These are phyloP conservation scores for Sistotremastrum niveocremeum DNA, from an alignment of 768 basidiomycete genomes.

Conservation along the genomic window DNA sequence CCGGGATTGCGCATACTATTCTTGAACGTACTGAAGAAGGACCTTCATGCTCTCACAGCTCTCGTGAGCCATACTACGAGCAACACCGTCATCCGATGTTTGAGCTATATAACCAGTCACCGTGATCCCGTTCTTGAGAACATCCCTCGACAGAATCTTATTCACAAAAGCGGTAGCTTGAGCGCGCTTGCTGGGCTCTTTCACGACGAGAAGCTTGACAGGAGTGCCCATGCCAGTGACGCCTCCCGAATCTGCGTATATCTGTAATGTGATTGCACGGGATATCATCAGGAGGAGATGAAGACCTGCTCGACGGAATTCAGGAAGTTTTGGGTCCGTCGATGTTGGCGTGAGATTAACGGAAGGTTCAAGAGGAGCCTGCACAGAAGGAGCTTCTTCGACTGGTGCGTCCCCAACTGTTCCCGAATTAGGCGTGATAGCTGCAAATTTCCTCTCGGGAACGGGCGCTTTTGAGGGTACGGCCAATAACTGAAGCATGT, in stretches of 20 bases:
- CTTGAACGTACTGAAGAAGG: too few species aligned
- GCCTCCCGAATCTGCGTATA: constrained; percentile 27
- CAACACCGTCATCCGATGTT: constrained; percentile 60
- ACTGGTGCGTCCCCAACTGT: too few species aligned
- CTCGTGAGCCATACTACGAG: constrained; percentile 67
- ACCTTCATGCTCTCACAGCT: constrained; percentile 25
- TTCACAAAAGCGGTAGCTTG: neutral
- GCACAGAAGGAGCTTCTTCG: too few species aligned
- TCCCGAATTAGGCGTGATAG: too few species aligned
- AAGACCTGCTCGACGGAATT: constrained; percentile 75
- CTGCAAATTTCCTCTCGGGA: too few species aligned
- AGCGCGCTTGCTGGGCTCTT: neutral
- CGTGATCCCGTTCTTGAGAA: constrained; percentile 37
- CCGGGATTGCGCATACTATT: too few species aligned
- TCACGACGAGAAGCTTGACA: too few species aligned
- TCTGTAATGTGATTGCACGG: constrained; percentile 38
- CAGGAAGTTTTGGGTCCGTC: constrained; percentile 52
- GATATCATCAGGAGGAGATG: constrained; percentile 64
- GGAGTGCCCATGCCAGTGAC: neutral
- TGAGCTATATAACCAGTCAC: constrained; percentile 57
- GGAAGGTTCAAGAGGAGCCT: too few species aligned
- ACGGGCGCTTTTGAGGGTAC: too few species aligned
- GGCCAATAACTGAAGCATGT: too few species aligned
- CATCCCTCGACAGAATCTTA: constrained; percentile 3
- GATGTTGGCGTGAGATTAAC: constrained; percentile 28